Conservation (phyloP, 148 eudicot species). For the Camellia granthamiana region DNA sequence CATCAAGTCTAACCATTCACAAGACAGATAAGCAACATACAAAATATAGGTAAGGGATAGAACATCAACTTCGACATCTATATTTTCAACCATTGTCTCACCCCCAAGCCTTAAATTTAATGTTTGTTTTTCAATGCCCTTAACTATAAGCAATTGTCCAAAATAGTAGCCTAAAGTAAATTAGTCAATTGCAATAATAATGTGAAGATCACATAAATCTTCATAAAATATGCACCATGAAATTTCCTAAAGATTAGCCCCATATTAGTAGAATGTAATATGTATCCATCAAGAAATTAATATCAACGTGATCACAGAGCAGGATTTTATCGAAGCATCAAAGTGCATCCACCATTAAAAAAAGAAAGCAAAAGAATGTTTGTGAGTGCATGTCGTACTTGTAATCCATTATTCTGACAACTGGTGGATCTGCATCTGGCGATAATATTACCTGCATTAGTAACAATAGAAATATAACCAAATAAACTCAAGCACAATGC, state of each 20-base stretch:
- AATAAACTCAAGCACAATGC: slow-evolving; percentile 11
- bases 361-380: slow-evolving; percentile 7
- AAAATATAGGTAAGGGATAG: not conserved
- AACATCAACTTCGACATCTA: not conserved
- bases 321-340: slow-evolving; percentile 4
- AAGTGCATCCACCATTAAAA: not conserved
- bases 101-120: not conserved
- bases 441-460: slow-evolving; percentile 70
- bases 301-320: not conserved
- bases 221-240: not conserved
- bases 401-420: slow-evolving; percentile 84
- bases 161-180: not conserved
- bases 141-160: not conserved
- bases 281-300: not conserved
- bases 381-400: slow-evolving; percentile 43
- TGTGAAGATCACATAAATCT: not conserved
- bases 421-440: slow-evolving; percentile 95
- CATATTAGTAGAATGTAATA: not conserved
- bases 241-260: not conserved
- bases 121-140: not conserved
- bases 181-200: not conserved
- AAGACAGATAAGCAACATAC: not conserved
- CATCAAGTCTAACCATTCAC: not conserved
- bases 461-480: not conserved
- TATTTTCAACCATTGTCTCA: not conserved